Evolutionary conservation across 139 green algal genomes (phyloP).

Genomic region (Micractinium conductrix): DNA sequence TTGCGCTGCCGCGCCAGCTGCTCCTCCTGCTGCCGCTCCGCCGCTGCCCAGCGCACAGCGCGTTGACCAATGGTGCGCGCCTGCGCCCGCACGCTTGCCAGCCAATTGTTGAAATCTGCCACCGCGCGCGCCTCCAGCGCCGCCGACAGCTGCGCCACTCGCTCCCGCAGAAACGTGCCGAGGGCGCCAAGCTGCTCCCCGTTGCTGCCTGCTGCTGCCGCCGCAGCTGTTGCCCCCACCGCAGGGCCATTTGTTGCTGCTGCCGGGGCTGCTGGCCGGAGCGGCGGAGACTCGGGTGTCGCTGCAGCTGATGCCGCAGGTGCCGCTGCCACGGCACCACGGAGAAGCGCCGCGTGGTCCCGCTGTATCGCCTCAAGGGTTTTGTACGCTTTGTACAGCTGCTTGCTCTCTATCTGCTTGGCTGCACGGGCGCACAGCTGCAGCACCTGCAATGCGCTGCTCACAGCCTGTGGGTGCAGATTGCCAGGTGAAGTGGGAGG

Average conservation of each 20-base stretch:
- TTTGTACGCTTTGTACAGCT: conserved; percentile 67
- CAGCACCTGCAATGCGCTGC: conserved; percentile 53
- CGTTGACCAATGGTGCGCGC: conserved; percentile 66
- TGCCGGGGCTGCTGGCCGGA: background rate
- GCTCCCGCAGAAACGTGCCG: conserved; percentile 51
- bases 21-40: conserved; percentile 62
- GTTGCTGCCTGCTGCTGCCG: background rate
- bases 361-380: conserved; percentile 53
- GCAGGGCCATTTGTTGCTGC: no score
- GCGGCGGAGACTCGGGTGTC: no score
- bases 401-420: conserved; percentile 45
- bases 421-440: conserved; percentile 49
- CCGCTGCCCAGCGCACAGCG: conserved; percentile 64
- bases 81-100: conserved; percentile 56
- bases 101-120: conserved; percentile 79
- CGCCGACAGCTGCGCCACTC: conserved; percentile 55
- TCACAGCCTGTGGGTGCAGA: conserved; percentile 59
- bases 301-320: background rate
- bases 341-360: conserved; percentile 11
- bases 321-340: background rate
- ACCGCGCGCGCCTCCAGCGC: conserved; percentile 66
- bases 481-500: background rate
- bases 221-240: background rate
- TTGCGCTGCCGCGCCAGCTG: conserved; percentile 62
- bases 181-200: conserved; percentile 34